phyloP scores from a whole-genome alignment of 176 grass and related monocot genomes.

The Rhynchospora breviuscula region DNA sequence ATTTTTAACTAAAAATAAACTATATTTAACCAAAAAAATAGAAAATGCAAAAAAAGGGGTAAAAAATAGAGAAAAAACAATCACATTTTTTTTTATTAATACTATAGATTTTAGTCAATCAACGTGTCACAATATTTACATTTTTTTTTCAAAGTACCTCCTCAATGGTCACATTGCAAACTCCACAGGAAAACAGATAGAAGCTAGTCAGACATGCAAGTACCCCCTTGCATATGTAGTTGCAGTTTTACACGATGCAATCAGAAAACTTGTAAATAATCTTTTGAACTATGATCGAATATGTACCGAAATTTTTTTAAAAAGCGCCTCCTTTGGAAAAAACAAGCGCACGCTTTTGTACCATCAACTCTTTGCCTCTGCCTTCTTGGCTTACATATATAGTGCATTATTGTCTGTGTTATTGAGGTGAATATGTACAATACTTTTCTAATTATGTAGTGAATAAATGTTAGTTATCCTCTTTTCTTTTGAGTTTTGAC shows the following conservation, averaged over 20 bases:
- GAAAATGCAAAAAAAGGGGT: too few species aligned
- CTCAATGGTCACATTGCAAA: neutral
- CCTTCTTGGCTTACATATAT: neutral
- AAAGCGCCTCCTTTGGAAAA: neutral
- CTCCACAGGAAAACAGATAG: neutral
- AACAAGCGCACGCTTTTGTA: neutral
- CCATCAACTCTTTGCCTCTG: constrained; percentile 8
- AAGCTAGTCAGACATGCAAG: neutral
- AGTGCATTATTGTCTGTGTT: constrained; percentile 11
- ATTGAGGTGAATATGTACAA: neutral
- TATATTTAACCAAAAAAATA: too few species aligned
- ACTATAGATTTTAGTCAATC: too few species aligned
- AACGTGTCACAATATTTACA: neutral
- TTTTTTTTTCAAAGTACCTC: neutral
- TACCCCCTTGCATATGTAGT: constrained; percentile 2
- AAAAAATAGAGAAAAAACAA: too few species aligned
- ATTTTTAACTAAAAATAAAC: too few species aligned
- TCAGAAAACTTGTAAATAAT: constrained; percentile 9
- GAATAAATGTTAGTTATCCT: neutral
- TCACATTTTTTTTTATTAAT: too few species aligned
- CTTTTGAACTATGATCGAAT: constrained; percentile 15
- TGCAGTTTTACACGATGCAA: neutral
- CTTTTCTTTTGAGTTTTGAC: neutral
- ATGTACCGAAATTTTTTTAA: neutral
- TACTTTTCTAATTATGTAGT: neutral